phyloP scores from a whole-genome alignment of 176 grass and related monocot genomes.

The Eragrostis nindensis region DNA sequence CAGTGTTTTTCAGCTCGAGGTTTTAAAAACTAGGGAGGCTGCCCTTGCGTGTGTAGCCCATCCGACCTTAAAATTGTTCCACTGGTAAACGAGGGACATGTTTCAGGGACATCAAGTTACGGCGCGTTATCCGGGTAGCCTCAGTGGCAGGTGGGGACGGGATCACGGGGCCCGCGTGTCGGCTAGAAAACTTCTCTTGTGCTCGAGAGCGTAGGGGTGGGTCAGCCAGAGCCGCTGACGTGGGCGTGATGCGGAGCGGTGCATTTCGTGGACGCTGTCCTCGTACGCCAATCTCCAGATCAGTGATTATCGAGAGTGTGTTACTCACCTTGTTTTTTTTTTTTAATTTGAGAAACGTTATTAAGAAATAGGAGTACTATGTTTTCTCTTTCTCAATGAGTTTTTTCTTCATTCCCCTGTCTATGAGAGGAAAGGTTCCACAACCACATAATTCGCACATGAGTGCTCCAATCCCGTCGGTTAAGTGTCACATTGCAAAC shows the following conservation, averaged over 20 bases:
- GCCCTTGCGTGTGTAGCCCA: conserved; percentile 24
- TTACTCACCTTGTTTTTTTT: too few relatives aligned
- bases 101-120: not conserved
- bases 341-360: not conserved
- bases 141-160: not conserved
- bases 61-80: conserved; percentile 39
- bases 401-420: too few relatives aligned
- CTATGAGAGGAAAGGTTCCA: too few relatives aligned
- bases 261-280: conserved; percentile 38
- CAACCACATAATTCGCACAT: too few relatives aligned
- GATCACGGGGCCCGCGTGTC: accelerated
- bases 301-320: not conserved
- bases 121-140: accelerated
- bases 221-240: conserved; percentile 27
- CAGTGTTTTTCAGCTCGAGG: conserved; percentile 1
- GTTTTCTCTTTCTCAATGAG: not conserved
- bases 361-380: not conserved
- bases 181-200: accelerated
- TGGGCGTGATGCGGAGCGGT: conserved; percentile 12
- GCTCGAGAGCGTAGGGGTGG: not conserved
- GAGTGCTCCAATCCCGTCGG: too few relatives aligned
- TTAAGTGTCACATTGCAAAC: too few relatives aligned
- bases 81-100: conserved; percentile 36
- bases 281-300: conserved; percentile 32
- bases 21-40: conserved; percentile 36